These are phyloP conservation scores for Lineolata rhizophorae DNA, from an alignment of 495 filamentous ascomycete genomes.

Conservation along the genomic window DNA sequence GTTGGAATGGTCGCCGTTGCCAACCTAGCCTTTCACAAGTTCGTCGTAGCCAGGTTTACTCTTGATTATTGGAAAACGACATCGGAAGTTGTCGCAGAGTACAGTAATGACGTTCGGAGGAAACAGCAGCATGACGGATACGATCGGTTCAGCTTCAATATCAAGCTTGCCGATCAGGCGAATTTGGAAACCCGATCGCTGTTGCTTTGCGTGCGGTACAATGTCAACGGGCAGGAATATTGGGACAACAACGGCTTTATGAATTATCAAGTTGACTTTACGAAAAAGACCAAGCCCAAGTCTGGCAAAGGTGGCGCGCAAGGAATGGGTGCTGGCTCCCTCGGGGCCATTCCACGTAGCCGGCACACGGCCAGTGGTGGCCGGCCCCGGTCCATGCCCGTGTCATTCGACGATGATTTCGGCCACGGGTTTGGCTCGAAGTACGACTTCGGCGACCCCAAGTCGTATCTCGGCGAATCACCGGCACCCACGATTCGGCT, in stretches of 20 bases:
- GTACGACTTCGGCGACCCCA: conserved; percentile 29
- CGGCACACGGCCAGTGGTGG: conserved; percentile 14
- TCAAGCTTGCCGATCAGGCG: conserved; percentile 76
- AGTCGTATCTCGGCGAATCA: conserved; percentile 30
- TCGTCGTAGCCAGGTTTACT: conserved; percentile 76
- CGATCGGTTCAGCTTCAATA: conserved; percentile 81
- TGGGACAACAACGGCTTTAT: conserved; percentile 82
- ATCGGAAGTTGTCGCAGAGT: conserved; percentile 81
- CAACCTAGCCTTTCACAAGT: conserved; percentile 80
- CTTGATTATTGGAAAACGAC: conserved; percentile 97
- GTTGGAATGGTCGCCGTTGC: conserved; percentile 65
- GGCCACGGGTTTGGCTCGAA: conserved; percentile 27
- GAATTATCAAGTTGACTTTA: conserved; percentile 88
- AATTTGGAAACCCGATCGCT: conserved; percentile 80
- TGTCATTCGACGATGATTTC: conserved; percentile 43
- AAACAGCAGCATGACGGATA: conserved; percentile 42
- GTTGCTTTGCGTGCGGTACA: conserved; percentile 81
- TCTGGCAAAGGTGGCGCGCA: conserved; percentile 24
- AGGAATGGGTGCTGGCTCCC: conserved; percentile 29
- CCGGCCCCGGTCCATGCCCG: conserved; percentile 40
- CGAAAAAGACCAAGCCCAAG: conserved; percentile 45
- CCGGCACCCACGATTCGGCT: conserved; percentile 18
- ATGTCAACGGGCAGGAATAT: conserved; percentile 60
- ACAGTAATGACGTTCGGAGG: conserved; percentile 51
- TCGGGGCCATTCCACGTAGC: conserved; percentile 52